These are phyloP conservation scores for Xerocomellus intermedius DNA, from an alignment of 768 basidiomycete genomes.

Conservation along the genomic window DNA sequence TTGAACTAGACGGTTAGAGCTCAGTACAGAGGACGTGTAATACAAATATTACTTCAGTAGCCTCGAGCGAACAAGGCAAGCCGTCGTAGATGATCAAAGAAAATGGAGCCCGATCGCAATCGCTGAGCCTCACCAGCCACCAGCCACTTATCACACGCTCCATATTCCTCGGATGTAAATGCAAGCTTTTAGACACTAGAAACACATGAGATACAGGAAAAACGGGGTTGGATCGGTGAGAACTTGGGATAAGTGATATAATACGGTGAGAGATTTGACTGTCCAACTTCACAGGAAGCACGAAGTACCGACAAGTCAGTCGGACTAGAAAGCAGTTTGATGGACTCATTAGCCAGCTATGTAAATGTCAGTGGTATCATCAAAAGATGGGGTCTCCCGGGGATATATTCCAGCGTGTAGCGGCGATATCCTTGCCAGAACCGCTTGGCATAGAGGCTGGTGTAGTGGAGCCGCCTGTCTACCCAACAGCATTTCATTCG, in stretches of 20 bases:
- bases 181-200: not conserved
- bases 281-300: not conserved
- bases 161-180: not conserved
- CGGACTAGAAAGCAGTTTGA: not conserved
- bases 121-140: too few relatives aligned
- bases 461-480: not conserved
- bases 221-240: not conserved
- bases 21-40: too few relatives aligned
- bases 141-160: not conserved
- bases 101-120: not conserved
- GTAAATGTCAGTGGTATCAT: slow-evolving; percentile 15
- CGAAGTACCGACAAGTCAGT: not conserved
- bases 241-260: not conserved
- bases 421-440: not conserved
- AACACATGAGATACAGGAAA: slow-evolving; percentile 10
- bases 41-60: too few relatives aligned
- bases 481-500: not conserved
- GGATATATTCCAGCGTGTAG: slow-evolving; percentile 4
- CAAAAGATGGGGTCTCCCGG: not conserved
- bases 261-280: not conserved
- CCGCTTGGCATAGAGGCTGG: not conserved
- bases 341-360: not conserved
- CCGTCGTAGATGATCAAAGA: not conserved
- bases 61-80: too few relatives aligned
- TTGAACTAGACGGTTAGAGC: too few relatives aligned